Base-by-base conservation (phyloP, 2,329 filamentous ascomycete genomes). In the Phyllosticta paracitricarpa region DNA sequence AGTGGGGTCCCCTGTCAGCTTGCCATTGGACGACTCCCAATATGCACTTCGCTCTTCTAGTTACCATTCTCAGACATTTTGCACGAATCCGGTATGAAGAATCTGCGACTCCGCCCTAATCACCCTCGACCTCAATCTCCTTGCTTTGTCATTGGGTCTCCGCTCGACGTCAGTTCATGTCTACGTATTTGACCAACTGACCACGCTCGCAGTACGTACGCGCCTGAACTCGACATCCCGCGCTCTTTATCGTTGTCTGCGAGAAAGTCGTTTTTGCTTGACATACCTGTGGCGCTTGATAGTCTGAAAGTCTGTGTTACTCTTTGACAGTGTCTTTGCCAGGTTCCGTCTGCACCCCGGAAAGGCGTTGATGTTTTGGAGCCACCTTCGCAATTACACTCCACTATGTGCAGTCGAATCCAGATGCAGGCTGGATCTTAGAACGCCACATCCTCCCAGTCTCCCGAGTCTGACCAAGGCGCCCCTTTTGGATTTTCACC, bases 401-500 rank as follows among this genome's bases (percentile, higher is more conserved):
- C 40, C 40, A 48, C 40, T 48, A n/a, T 48, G 40, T 17, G 40
- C 40, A 48, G 14, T 48, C 40, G 40, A 48, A n/a, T 48, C 40
- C 40, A 48, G 12, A 48, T 48, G 40, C 17, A 48, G 40, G 40
- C 40, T 17, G n/a, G 40, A 48, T 48, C n/a, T 48, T n/a, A 48
- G n/a, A 48, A 56, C 58, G 58, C 58, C 54, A 60, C 53, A 52
- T 54, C 54, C 54, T 56, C 25, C 40, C 14, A 48, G 17, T 48
- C 17, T 48, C 40, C 40, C n/a, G 40, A 17, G 24, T 25, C 10
- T 51, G 35, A 4, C 19, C 54, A 19, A 51, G 14, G 19, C 7
- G 40, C 17, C 40, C 17, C 40, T 5, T 48, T 48, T 48, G 40
- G 40, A n/a, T n/a, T 48, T 48, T 48, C n/a, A 48, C 4, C n/a